These are phyloP conservation scores for Saccharomycopsis capsularis DNA, from an alignment of 805 yeast genomes.

Conservation along the genomic window DNA sequence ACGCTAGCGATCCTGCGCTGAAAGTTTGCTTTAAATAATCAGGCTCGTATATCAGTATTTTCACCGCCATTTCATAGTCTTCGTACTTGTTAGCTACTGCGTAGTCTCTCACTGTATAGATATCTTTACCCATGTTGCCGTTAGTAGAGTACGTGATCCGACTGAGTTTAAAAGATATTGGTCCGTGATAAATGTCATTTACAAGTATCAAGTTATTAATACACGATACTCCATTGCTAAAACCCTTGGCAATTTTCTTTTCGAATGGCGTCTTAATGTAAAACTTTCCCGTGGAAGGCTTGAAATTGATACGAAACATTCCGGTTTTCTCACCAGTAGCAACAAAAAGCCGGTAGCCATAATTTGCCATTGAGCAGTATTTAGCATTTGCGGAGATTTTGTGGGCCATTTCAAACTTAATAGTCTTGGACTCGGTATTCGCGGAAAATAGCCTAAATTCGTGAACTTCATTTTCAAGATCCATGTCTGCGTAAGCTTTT, in stretches of 20 bases:
- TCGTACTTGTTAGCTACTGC: conserved; percentile 20
- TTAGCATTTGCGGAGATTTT: background rate
- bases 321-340: conserved; percentile 15
- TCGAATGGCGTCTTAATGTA: conserved; percentile 9
- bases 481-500: background rate
- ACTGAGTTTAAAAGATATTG: conserved; percentile 8
- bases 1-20: background rate
- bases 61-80: conserved; percentile 33
- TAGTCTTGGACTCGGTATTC: background rate
- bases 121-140: conserved; percentile 3
- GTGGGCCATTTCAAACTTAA: background rate
- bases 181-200: conserved; percentile 15
- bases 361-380: conserved; percentile 11
- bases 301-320: conserved; percentile 15
- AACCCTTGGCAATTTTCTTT: conserved; percentile 3
- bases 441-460: conserved; percentile 11
- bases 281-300: conserved; percentile 12
- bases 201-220: conserved; percentile 5
- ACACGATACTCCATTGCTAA: conserved; percentile 1
- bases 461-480: background rate
- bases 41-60: conserved; percentile 22
- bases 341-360: conserved; percentile 16
- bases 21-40: background rate
- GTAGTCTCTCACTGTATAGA: conserved; percentile 21
- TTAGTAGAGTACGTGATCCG: conserved; percentile 2